phyloP scores from a whole-genome alignment of 164 flowering plant genomes.

The Umbilicus rupestris region DNA sequence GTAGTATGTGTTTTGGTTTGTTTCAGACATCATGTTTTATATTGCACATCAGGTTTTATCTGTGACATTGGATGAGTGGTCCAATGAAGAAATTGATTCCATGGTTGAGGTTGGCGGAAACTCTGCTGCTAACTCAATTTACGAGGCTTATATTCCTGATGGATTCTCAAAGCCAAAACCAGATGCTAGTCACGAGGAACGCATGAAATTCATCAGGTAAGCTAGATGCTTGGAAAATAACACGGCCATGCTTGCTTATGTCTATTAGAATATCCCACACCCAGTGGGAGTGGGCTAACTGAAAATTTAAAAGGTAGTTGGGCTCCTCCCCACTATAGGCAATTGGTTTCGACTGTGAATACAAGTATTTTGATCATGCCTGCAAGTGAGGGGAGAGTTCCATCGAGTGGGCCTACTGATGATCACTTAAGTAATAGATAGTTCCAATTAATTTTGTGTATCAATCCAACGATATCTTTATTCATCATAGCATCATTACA shows the following conservation, averaged over 20 bases:
- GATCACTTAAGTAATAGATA: no score
- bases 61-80: constrained; percentile 93
- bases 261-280: background rate
- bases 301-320: background rate
- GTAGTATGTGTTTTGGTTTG: background rate
- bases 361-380: background rate
- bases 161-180: constrained; percentile 66
- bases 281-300: background rate
- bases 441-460: background rate
- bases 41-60: constrained; percentile 69
- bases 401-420: background rate
- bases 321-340: no score
- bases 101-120: constrained; percentile 98
- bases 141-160: constrained; percentile 85
- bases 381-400: background rate
- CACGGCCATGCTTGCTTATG: background rate
- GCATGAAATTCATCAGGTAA: constrained; percentile 75
- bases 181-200: constrained; percentile 58
- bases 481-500: background rate
- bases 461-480: background rate
- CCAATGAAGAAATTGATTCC: constrained; percentile 77
- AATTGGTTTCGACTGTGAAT: background rate
- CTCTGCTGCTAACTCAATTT: constrained; percentile 80
- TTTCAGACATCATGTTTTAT: background rate
- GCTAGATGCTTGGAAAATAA: background rate